Conservation (phyloP, 2,329 filamentous ascomycete genomes). For the Mycocentrospora acerina region DNA sequence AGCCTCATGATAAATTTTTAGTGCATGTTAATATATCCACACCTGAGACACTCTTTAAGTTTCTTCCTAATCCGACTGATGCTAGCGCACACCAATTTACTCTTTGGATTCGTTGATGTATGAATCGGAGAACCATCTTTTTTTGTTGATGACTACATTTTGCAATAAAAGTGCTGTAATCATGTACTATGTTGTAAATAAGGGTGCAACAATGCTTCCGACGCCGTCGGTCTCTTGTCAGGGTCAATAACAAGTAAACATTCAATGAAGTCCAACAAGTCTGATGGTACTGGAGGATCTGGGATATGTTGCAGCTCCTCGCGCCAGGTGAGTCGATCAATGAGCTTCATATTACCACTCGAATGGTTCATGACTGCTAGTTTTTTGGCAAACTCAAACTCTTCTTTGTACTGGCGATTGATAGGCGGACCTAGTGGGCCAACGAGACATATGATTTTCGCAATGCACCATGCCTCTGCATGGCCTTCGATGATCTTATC, state of each 20-base stretch:
- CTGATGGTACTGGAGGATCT: slow-evolving; percentile 5
- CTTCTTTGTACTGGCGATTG: slow-evolving; percentile 5
- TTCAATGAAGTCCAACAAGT: slow-evolving; percentile 14
- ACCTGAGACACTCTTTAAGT: no score
- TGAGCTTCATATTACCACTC: slow-evolving; percentile 3
- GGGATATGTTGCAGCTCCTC: slow-evolving; percentile 6
- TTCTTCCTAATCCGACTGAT: no score
- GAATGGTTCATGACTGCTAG: slow-evolving; percentile 5
- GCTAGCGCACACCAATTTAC: no score
- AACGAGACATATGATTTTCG: slow-evolving; percentile 20
- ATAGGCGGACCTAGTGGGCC: slow-evolving; percentile 14
- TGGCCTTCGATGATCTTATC: slow-evolving; percentile 20
- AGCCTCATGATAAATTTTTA: no score
- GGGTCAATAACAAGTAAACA: slow-evolving; percentile 11
- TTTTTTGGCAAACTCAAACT: slow-evolving; percentile 9
- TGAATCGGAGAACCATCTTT: no score
- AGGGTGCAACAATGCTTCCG: slow-evolving; percentile 8
- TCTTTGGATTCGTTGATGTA: no score
- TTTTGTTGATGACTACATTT: no score
- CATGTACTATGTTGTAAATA: slow-evolving; percentile 5
- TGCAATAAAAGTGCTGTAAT: no score
- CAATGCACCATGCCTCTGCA: slow-evolving; percentile 24
- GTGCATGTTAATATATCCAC: no score
- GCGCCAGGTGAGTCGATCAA: slow-evolving; percentile 5
- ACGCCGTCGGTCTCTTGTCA: slow-evolving; percentile 9